A percentile compares a stretch with the other conserved stretches of the same genome.
Conservation (phyloP, 768 basidiomycete genomes). For the Xerocomellus intermedius region DNA sequence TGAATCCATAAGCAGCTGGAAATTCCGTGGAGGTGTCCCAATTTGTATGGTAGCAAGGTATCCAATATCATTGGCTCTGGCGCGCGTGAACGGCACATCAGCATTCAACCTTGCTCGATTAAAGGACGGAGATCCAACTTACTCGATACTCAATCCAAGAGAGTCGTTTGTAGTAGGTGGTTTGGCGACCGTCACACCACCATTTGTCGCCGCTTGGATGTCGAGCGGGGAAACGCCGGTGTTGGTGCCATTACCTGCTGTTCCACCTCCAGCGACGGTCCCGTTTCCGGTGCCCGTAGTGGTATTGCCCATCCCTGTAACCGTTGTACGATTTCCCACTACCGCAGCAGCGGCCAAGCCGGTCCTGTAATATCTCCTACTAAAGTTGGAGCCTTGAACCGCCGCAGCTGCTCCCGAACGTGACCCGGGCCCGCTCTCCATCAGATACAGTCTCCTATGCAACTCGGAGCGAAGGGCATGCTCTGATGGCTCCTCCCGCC, state of each 20-base stretch:
- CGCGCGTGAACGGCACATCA: slow-evolving; percentile 1
- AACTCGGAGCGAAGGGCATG: slow-evolving; percentile 46
- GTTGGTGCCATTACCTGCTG: slow-evolving; percentile 16
- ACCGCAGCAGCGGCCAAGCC: slow-evolving; percentile 5
- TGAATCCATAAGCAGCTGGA: slow-evolving; percentile 64
- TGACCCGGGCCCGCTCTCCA: slow-evolving; percentile 30
- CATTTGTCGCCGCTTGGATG: slow-evolving; percentile 34
- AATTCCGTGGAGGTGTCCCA: slow-evolving; percentile 62
- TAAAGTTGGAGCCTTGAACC: slow-evolving; percentile 3
- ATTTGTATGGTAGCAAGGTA: slow-evolving; percentile 61
- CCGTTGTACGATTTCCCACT: slow-evolving; percentile 1
- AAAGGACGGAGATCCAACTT: slow-evolving; percentile 19
- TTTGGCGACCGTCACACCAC: slow-evolving; percentile 43
- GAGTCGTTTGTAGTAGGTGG: slow-evolving; percentile 47
- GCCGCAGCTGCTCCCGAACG: background rate
- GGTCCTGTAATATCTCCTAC: slow-evolving; percentile 9
- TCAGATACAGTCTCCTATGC: slow-evolving; percentile 39
- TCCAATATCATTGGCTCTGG: slow-evolving; percentile 50
- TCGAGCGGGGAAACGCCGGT: slow-evolving; percentile 37
- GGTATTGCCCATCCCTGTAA: background rate
- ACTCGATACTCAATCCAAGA: slow-evolving; percentile 72
- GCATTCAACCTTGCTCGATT: background rate
- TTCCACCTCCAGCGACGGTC: slow-evolving; percentile 8
- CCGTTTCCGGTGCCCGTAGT: slow-evolving; percentile 7
- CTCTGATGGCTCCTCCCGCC: slow-evolving; percentile 49